phyloP scores from a whole-genome alignment of 495 filamentous ascomycete species.

The Corynascus novoguineensis region DNA sequence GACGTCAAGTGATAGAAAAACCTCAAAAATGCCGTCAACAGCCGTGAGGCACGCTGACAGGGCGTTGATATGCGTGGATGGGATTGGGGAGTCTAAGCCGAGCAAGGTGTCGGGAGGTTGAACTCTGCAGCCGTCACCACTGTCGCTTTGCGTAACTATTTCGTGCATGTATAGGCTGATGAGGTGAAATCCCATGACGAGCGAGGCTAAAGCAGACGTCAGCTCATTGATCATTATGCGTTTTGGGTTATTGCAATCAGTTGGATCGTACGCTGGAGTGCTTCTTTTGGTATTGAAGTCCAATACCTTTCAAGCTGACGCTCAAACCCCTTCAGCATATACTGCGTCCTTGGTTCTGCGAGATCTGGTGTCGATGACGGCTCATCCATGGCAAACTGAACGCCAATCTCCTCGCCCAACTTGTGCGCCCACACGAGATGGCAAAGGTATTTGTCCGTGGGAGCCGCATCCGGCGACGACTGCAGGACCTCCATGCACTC shows the following conservation, averaged over 20 bases:
- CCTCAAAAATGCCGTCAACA: constrained; percentile 69
- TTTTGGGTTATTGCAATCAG: neutral
- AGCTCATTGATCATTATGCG: neutral
- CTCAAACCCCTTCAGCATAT: constrained; percentile 70
- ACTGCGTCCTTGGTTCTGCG: constrained; percentile 66
- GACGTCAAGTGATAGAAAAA: constrained; percentile 57
- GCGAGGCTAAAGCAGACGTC: constrained; percentile 37
- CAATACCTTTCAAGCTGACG: constrained; percentile 67
- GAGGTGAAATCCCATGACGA: constrained; percentile 57
- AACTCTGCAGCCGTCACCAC: constrained; percentile 53
- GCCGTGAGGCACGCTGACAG: constrained; percentile 65
- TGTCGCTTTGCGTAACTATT: constrained; percentile 71
- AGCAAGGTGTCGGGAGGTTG: constrained; percentile 40
- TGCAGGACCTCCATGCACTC: constrained; percentile 75
- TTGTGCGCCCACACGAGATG: constrained; percentile 73
- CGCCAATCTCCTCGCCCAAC: constrained; percentile 74
- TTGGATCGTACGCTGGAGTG: constrained; percentile 39
- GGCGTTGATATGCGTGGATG: constrained; percentile 62
- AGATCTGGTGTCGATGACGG: constrained; percentile 57
- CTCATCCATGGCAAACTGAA: constrained; percentile 74
- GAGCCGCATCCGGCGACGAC: constrained; percentile 61
- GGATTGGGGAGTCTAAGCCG: constrained; percentile 42
- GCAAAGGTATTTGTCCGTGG: constrained; percentile 65
- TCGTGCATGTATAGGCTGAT: constrained; percentile 82
- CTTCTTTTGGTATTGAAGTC: constrained; percentile 45